Conservation (phyloP, 345 rosid genomes). For the Lumnitzera racemosa region DNA sequence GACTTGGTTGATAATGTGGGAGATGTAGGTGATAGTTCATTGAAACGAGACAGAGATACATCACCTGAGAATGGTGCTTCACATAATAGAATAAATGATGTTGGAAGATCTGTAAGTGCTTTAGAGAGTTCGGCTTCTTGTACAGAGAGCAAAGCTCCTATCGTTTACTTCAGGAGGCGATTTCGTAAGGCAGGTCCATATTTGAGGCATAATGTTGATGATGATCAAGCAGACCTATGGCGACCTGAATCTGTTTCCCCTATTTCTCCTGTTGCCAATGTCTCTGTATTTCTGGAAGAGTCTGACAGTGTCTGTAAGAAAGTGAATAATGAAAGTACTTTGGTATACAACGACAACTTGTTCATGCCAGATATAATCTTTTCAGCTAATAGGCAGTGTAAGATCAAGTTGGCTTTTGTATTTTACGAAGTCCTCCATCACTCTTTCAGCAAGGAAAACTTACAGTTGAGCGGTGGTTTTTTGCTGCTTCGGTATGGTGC, state of each 20-base stretch:
- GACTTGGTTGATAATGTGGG: conserved; percentile 22
- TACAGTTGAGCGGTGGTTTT: conserved; percentile 34
- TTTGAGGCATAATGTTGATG: conserved; percentile 8
- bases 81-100: conserved; percentile 22
- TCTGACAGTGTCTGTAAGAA: neutral
- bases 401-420: conserved; percentile 29
- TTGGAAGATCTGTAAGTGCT: conserved; percentile 23
- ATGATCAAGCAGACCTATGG: conserved; percentile 10
- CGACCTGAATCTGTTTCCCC: conserved; percentile 14
- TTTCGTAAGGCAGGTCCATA: conserved; percentile 34
- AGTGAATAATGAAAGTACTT: conserved; percentile 21
- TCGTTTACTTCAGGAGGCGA: conserved; percentile 80
- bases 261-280: conserved; percentile 17
- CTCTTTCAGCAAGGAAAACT: conserved; percentile 25
- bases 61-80: conserved; percentile 23
- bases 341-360: conserved; percentile 24
- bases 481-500: conserved; percentile 51
- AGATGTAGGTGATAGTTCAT: conserved; percentile 19
- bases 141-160: conserved; percentile 40
- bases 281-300: conserved; percentile 1
- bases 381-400: conserved; percentile 25
- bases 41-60: conserved; percentile 18
- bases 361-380: conserved; percentile 20
- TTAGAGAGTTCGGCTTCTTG: conserved; percentile 23
- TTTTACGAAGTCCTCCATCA: conserved; percentile 24